These are phyloP conservation scores for Cinnamomum micranthum DNA, from an alignment of 164 flowering plant genomes.

Conservation along the genomic window DNA sequence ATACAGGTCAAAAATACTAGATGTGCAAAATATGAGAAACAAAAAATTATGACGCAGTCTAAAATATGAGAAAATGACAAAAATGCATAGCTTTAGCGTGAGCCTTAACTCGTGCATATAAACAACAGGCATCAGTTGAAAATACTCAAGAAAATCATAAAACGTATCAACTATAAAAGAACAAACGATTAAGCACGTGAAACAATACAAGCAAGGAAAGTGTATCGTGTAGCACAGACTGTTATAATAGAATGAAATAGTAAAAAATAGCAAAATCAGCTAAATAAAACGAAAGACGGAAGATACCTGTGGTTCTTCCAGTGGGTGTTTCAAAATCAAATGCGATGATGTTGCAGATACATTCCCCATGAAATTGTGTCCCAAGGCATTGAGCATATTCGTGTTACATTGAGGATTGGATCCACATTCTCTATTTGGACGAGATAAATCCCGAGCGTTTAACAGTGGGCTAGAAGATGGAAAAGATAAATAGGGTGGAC, in stretches of 20 bases:
- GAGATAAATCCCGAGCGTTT: constrained; percentile 40
- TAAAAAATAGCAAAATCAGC: not conserved
- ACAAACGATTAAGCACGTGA: too few species aligned
- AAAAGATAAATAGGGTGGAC: constrained; percentile 30
- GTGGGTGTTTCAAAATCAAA: constrained; percentile 71
- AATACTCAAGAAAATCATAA: too few species aligned
- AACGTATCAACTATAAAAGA: too few species aligned
- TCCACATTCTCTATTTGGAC: constrained; percentile 54
- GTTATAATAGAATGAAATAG: not conserved
- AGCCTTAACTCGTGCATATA: too few species aligned
- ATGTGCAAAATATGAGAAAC: too few species aligned
- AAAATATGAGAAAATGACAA: too few species aligned
- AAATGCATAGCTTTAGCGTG: too few species aligned
- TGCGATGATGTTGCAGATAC: constrained; percentile 54
- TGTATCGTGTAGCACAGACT: too few species aligned
- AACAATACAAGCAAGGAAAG: too few species aligned
- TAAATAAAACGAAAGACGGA: not conserved
- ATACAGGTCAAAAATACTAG: too few species aligned
- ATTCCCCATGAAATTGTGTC: constrained; percentile 39
- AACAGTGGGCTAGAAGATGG: constrained; percentile 41
- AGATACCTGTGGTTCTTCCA: constrained; percentile 78
- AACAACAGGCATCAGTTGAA: too few species aligned
- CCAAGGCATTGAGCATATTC: constrained; percentile 24
- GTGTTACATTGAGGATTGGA: constrained; percentile 44
- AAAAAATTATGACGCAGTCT: too few species aligned